Evolutionary conservation across 108 stramenopile genomes (phyloP), one percentile per base, ranked within the genome.

Genomic region (Schizochytrium sp.): DNA sequence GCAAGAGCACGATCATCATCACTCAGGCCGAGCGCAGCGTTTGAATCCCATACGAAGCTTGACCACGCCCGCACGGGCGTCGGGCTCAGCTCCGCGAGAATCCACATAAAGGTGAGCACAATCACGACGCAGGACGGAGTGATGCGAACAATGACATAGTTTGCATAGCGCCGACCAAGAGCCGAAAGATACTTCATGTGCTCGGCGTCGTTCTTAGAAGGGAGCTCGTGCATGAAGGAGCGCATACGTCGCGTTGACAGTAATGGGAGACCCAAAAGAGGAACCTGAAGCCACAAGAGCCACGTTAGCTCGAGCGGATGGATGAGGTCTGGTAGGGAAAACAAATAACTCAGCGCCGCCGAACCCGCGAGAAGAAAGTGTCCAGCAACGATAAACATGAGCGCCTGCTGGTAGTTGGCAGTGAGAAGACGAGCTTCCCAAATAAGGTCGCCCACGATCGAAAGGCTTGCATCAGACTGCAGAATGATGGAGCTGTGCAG

Each of bases 371-470:
- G 12, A 18, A 83, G 48, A 21, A 83, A 16, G n/a, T 83, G 76
- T 10, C 48, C 76, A 8, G 48, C 45, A 3, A 83, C 48, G 23
- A 83, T 47, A 4, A 83, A 83, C 0, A 83, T 21, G 6, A 83
- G 25, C 19, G 76, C 76, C 28, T 83, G 76, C 76, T 53, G 48
- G 51, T 83, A 83, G 76, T 83, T 83, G n/a, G 48, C 48, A 12
- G 51, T 83, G 51, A 83, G 76, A 12, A 83, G 12, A 23, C 76
- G 76, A 12, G 76, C 45, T 53, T 83, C 76, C 48, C 76, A 47
- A 34, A 83, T 83, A 23, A 83, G 45, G 23, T 83, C 76, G 19
- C 76, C 76, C 23, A 83, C 76, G 76, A 83, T 83, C 18, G 76
- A 47, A 14, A 83, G 28, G 28, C 76, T 83, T 6, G 76, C 76